Percentiles rank a stretch among this genome's conserved stretches.
These are phyloP conservation scores for Ophiostoma fasciatum DNA, from an alignment of 2,329 filamentous ascomycete species.

Conservation along the genomic window DNA sequence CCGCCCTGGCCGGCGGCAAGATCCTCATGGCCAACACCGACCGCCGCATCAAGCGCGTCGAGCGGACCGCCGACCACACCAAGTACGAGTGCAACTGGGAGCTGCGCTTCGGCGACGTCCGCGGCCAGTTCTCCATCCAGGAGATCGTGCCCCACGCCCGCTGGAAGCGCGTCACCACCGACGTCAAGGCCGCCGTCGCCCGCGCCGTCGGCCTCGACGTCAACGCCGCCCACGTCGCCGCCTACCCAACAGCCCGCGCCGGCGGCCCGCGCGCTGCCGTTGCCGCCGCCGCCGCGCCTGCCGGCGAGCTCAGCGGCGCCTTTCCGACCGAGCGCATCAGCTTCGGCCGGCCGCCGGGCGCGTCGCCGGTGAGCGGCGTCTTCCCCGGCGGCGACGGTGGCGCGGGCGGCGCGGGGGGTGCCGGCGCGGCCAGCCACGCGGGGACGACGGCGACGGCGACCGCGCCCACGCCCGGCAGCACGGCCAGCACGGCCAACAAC, in stretches of 20 bases:
- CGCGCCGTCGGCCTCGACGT: conserved; percentile 7
- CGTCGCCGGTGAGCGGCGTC: neutral
- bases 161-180: conserved; percentile 19
- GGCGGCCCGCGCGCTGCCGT: neutral
- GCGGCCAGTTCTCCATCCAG: conserved; percentile 37
- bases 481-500: neutral
- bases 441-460: conserved; percentile 5
- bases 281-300: too few relatives aligned
- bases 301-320: too few relatives aligned
- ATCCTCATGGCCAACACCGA: conserved; percentile 30
- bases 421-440: too few relatives aligned
- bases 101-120: conserved; percentile 37
- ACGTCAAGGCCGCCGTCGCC: conserved; percentile 7
- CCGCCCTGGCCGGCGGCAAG: conserved; percentile 39
- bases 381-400: too few relatives aligned
- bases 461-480: neutral
- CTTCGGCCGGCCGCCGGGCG: too few relatives aligned
- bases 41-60: conserved; percentile 27
- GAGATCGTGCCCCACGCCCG: conserved; percentile 29
- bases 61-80: conserved; percentile 25
- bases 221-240: conserved; percentile 9
- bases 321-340: too few relatives aligned
- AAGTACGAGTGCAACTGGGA: conserved; percentile 40
- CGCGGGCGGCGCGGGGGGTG: too few relatives aligned
- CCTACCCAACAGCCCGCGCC: conserved; percentile 2